Evolutionary conservation across 768 basidiomycete genomes (phyloP), one percentile per base, ranked within the genome.

Genomic region (Lactifluus volemus): DNA sequence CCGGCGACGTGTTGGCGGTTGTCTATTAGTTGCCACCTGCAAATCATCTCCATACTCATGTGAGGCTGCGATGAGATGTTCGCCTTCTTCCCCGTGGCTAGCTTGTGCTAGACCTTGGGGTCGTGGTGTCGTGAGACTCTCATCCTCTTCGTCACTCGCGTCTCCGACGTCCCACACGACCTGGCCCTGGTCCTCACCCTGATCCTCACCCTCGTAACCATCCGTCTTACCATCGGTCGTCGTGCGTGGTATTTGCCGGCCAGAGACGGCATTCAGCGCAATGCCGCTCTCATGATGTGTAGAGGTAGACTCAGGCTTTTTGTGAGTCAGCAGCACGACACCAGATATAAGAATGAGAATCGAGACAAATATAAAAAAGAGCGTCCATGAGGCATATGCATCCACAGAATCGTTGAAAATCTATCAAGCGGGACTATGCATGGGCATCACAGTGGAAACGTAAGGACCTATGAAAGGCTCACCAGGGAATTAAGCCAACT

Each of bases 261-360:
- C 52, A 56, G 63, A 65, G 61, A 70, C 53, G 54, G 77, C 70
- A 48, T 75, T 55, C 47, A 70, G 59, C 36, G 66, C 67, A 49
- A 70, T 56, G 21, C 67, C 63, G 67, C 19, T 73, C 68, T 17
- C 61, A 42, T 56, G 55, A 30, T 62, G 70, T 66, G 55, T 70
- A 65, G 36, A 70, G 67, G 53, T 78, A 74, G 70, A 64, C 41
- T 90, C 88, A 0, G 92, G 87, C 68, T 95, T 93, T 77, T 98
- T 95, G 75, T 90, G 85, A 4, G 93, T 95, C 29, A 98, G 78
- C 1, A 98, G 82, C n/a, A 95, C 88, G 54, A 98, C 96, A 10
- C 96, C 95, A 0, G 81, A 84, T 49, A 98, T 87, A 57, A 98
- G 85, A 47, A 97, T 79, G 48, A 84, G 73, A 67, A 98, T 95